Base-by-base conservation (phyloP, 176 grass and related monocot species). In the Cenchrus americanus region DNA sequence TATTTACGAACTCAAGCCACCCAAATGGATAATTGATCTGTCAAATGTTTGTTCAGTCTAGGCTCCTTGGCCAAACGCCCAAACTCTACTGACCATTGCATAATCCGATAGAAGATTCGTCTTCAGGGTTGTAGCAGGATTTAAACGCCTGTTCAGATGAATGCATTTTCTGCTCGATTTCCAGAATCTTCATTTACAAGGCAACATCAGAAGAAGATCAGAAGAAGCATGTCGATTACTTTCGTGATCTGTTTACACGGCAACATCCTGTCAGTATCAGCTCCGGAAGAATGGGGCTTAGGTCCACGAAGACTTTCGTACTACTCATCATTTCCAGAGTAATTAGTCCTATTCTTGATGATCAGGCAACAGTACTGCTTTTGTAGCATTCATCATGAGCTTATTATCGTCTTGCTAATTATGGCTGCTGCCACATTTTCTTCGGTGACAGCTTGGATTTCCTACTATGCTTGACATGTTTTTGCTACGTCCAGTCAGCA, bases 221-320 rank as follows among this genome's bases (percentile, higher is more conserved):
- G 34, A 37, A 37, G 34, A 37, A 37, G 34, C 34, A 37, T 37
- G 34, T 37, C 34, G 34, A 37, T 37, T 37, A 37, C 34, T 27
- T n/a, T n/a, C n/a, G n/a, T n/a, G n/a, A n/a, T n/a, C n/a, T n/a
- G n/a, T 10, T 73, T 73, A 10, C 48, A 9, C 9, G 47, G 47
- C 70, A 24, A 73, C 13, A 73, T 73, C 12, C 47, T 73, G 48
- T 73, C 70, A 32, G 47, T 10, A 52, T 73, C 70, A 51, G 49
- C 14, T 52, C 23, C 23, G 70, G 22, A 4, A 73, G 70, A 53
- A 52, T 52, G 48, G 70, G 70, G 53, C 7, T 18, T 1, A 52
- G 70, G 70, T 52, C 47, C 24, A 18, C 24, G 4, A 32, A 73
- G 70, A 52, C 46, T 24, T 51, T 52, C 26, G 1, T 27, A 9